Evolutionary conservation across 202 grass and related monocot genomes (phyloP).

Genomic region (Tripidium arundinaceum): DNA sequence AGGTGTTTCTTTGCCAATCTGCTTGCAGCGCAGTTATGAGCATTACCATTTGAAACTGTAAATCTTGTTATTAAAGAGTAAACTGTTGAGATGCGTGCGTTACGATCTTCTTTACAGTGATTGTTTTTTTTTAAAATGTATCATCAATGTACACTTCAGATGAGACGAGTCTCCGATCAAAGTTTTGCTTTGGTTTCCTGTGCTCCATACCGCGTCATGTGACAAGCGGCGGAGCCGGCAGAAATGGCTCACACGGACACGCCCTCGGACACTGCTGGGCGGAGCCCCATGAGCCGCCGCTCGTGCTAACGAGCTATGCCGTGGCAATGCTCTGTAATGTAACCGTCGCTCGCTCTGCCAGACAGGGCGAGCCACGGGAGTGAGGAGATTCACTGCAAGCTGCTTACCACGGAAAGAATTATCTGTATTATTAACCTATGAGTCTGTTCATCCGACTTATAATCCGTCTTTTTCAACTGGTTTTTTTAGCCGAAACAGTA

Average conservation of each 20-base stretch:
- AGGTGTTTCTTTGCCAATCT: not conserved
- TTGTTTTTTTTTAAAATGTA: not conserved
- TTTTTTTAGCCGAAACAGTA: too few species aligned
- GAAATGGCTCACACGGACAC: not conserved
- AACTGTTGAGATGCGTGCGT: not conserved
- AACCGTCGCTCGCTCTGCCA: not conserved
- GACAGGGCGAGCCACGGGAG: not conserved
- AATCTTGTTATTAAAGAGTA: not conserved
- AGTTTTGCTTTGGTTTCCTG: not conserved
- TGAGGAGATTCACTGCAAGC: not conserved
- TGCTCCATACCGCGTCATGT: not conserved
- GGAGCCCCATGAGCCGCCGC: not conserved
- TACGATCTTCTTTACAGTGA: not conserved
- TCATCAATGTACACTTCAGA: not conserved
- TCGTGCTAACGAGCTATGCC: not conserved
- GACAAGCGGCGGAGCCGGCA: not conserved
- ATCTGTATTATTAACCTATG: too few species aligned
- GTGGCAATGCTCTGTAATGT: too few species aligned
- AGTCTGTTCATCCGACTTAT: too few species aligned
- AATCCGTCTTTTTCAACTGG: too few species aligned
- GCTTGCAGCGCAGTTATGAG: not conserved
- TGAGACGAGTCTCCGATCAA: not conserved
- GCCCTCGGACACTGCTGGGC: not conserved
- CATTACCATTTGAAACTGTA: slow-evolving; percentile 14
- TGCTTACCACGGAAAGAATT: not conserved